Percentiles rank a stretch among this genome's conserved stretches.
Evolutionary conservation across 768 basidiomycete species (phyloP).

Genomic region (Termitomyces sp.): DNA sequence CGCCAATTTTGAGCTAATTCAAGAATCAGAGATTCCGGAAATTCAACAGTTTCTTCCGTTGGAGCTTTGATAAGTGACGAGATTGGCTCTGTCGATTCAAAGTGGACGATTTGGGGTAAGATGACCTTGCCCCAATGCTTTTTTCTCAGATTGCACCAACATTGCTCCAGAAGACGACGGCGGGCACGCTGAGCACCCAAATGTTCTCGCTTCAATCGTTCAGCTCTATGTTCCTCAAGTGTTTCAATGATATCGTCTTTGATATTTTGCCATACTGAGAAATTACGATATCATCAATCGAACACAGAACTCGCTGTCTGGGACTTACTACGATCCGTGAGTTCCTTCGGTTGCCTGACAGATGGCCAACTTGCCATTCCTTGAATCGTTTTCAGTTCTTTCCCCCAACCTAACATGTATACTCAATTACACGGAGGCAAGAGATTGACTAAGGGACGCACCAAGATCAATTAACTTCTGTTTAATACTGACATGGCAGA

Average conservation of each 20-base stretch:
- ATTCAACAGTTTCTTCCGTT: neutral
- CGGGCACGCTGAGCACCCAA: neutral
- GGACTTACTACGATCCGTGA: slow-evolving; percentile 1
- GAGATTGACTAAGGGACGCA: neutral
- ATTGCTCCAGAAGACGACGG: neutral
- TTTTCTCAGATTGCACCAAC: neutral
- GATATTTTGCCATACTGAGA: neutral
- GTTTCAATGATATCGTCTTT: neutral
- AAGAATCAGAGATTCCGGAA: neutral
- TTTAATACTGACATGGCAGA: neutral
- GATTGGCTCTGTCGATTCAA: neutral
- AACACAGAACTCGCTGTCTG: no score
- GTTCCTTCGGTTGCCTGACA: neutral
- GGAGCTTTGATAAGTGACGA: neutral
- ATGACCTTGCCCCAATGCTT: neutral
- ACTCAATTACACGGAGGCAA: neutral
- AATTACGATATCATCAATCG: neutral
- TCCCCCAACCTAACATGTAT: neutral
- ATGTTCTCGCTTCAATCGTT: neutral
- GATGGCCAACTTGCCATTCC: neutral
- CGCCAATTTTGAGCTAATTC: neutral
- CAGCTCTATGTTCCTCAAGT: neutral
- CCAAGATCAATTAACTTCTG: neutral
- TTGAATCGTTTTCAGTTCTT: neutral
- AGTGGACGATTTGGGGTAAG: neutral